A percentile compares a stretch with the other conserved stretches of the same genome.
phyloP scores from a whole-genome alignment of 176 grass and related monocot genomes.

The Aechmea fasciata region DNA sequence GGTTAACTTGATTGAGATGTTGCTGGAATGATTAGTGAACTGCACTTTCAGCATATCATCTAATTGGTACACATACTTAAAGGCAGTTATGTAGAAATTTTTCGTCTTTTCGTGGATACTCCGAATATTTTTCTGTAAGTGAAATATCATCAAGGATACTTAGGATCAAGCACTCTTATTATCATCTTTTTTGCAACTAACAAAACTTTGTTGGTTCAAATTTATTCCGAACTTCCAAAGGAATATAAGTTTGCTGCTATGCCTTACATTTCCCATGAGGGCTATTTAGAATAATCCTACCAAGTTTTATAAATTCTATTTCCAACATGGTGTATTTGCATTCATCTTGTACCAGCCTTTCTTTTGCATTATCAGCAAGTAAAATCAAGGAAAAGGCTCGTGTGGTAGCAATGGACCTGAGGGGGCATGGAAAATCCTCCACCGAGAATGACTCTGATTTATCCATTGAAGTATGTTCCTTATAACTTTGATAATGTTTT shows the following conservation, averaged over 20 bases:
- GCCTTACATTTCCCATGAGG: background rate
- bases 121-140: too few species aligned
- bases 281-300: background rate
- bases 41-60: too few species aligned
- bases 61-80: too few species aligned
- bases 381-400: constrained; percentile 71
- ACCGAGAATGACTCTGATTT: constrained; percentile 77
- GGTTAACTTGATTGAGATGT: too few species aligned
- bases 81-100: too few species aligned
- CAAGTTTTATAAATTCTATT: background rate
- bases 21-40: too few species aligned
- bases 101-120: too few species aligned
- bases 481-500: constrained; percentile 5
- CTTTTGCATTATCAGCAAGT: constrained; percentile 76
- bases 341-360: constrained; percentile 49
- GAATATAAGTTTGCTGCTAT: background rate
- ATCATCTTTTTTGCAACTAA: too few species aligned
- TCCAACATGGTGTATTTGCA: background rate
- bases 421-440: constrained; percentile 79
- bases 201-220: too few species aligned
- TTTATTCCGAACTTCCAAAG: too few species aligned
- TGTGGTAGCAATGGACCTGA: constrained; percentile 78
- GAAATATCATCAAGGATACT: too few species aligned
- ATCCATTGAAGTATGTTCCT: constrained; percentile 68
- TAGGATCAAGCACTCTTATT: too few species aligned